Evolutionary conservation across 371 early-diverging fungal species (phyloP).

Genomic region (Zychaea mexicana): DNA sequence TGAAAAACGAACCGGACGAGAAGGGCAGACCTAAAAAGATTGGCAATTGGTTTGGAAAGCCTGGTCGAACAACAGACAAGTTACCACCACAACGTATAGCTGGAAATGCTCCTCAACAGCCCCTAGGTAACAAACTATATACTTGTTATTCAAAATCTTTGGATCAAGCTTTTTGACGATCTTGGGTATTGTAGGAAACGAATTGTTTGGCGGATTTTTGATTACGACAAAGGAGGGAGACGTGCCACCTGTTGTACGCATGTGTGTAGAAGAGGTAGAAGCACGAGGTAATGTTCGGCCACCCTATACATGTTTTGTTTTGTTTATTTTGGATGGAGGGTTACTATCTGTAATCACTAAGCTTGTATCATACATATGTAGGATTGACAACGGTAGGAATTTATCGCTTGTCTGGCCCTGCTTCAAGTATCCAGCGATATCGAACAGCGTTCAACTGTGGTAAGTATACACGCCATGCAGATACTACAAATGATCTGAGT

Average conservation of each 20-base stretch:
- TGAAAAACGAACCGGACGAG: conserved; percentile 14
- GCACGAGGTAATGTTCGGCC: conserved; percentile 42
- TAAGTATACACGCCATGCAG: too few species aligned
- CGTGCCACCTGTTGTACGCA: conserved; percentile 65
- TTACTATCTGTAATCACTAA: too few species aligned
- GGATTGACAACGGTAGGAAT: conserved; percentile 74
- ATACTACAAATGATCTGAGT: too few species aligned
- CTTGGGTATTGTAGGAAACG: conserved; percentile 26
- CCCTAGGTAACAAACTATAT: conserved; percentile 2
- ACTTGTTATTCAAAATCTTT: neutral
- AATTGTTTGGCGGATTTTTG: conserved; percentile 72
- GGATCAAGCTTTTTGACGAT: neutral
- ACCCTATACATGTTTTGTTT: too few species aligned
- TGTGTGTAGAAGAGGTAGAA: conserved; percentile 73
- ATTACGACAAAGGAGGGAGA: conserved; percentile 41
- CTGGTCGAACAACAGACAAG: conserved; percentile 11
- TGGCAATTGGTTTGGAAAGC: conserved; percentile 34
- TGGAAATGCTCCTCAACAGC: conserved; percentile 2
- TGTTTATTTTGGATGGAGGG: too few species aligned
- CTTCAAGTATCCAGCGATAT: conserved; percentile 71
- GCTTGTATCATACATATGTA: too few species aligned
- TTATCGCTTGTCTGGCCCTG: conserved; percentile 81
- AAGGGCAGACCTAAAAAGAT: conserved; percentile 19
- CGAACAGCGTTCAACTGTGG: conserved; percentile 53
- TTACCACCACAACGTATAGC: conserved; percentile 13